These are phyloP conservation scores for Pythium rishiriense DNA, from an alignment of 352 stramenopile genomes.

Conservation along the genomic window DNA sequence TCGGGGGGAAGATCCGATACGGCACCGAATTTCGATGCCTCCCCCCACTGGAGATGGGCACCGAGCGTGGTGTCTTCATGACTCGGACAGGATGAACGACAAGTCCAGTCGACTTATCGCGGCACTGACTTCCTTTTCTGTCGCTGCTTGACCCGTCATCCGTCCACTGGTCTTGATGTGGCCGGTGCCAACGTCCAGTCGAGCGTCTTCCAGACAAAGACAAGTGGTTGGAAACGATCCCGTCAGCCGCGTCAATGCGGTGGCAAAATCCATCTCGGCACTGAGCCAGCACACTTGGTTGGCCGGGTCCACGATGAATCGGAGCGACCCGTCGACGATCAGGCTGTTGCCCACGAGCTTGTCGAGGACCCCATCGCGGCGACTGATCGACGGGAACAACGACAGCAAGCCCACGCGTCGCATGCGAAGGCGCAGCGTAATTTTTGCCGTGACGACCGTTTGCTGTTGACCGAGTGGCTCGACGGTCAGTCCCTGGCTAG, in stretches of 20 bases:
- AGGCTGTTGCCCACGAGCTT: constrained; percentile 2
- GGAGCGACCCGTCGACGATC: constrained; percentile 5
- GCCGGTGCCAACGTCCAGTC: constrained; percentile 1
- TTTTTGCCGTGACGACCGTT: background rate
- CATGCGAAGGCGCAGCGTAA: background rate
- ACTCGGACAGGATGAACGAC: constrained; percentile 7
- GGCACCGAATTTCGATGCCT: no score
- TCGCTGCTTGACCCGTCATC: background rate
- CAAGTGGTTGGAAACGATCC: constrained; percentile 2
- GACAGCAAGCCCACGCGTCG: background rate
- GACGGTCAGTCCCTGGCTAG: background rate
- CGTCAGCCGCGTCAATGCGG: background rate
- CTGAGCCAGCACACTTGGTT: constrained; percentile 5
- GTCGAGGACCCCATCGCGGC: background rate
- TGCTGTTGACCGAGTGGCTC: background rate
- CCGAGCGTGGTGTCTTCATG: background rate
- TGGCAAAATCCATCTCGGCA: constrained; percentile 5
- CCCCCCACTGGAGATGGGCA: no score
- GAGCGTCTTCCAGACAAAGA: background rate
- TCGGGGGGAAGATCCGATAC: no score
- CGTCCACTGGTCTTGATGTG: background rate
- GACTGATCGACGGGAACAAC: constrained; percentile 3
- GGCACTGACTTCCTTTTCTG: background rate
- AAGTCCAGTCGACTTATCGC: background rate
- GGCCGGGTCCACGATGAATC: background rate